phyloP scores from a whole-genome alignment of 2,329 filamentous ascomycete genomes.

The Colletotrichum paranaense region DNA sequence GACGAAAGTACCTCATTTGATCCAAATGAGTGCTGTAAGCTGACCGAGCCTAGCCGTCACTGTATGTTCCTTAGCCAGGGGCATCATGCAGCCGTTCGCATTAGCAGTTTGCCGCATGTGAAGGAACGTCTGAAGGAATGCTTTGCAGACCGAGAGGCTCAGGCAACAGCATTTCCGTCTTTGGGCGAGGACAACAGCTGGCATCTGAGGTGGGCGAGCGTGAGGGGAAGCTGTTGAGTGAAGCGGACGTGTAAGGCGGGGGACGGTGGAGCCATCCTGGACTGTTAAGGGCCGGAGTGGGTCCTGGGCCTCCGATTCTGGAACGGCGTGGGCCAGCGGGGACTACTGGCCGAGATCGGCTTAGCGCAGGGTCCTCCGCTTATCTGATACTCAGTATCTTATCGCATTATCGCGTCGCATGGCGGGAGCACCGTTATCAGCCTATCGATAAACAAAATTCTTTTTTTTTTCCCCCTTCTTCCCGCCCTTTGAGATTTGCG shows the following conservation, averaged over 20 bases:
- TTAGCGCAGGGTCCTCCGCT: constrained; percentile 8
- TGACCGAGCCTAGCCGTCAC: neutral
- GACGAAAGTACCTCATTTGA: neutral
- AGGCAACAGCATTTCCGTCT: neutral
- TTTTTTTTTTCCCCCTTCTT: neutral
- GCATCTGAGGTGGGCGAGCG: constrained; percentile 10
- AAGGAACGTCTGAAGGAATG: neutral
- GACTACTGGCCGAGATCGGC: neutral
- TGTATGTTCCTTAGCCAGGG: neutral
- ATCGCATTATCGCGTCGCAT: neutral
- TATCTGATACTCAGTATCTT: neutral
- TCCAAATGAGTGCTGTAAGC: neutral
- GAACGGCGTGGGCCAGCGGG: neutral
- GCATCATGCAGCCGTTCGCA: constrained; percentile 1
- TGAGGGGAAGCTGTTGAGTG: neutral
- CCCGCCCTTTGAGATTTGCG: constrained; percentile 1
- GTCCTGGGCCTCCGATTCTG: constrained; percentile 15
- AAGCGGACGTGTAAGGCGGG: constrained; percentile 9
- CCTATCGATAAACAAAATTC: constrained; percentile 32
- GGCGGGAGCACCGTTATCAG: neutral
- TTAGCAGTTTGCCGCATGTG: neutral
- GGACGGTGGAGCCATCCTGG: neutral
- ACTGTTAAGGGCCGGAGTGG: constrained; percentile 10
- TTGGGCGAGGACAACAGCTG: constrained; percentile 8
- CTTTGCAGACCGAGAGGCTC: neutral